Base-by-base conservation (phyloP, 257 asterid species). In the Hygrophila difformis region DNA sequence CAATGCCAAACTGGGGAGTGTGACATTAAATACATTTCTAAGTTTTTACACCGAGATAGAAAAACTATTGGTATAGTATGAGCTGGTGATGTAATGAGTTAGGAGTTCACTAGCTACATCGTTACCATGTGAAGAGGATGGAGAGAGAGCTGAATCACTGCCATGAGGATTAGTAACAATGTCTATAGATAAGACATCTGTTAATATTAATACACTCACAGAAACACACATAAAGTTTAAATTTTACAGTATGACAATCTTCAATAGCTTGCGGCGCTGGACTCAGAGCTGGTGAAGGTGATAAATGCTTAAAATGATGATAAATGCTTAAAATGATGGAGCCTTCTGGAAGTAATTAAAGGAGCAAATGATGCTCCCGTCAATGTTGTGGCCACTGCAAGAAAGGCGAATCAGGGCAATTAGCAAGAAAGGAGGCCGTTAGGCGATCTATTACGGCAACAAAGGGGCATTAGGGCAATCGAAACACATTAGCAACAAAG, bases 91-190 rank as follows among this genome's bases (percentile, higher is more conserved):
- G n/a, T n/a, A n/a, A n/a, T n/a, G n/a, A n/a, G 31, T 3, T 8
- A 26, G 4, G 31, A 93, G 94, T 65, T 91, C 61, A 39, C 94
- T 93, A 59, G 98, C 43, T 4, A 82, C 35, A 54, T 55, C 57
- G 66, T 72, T 44, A 38, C 36, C 52, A 60, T 68, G 42, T 34
- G 88, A 49, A 40, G 72, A 59, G 39, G 92, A 53, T 36, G 76
- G 49, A 1, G 78, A 62, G 47, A 82, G 61, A 52, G 46, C 75
- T 45, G 40, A 37, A 19, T 54, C 68, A 61, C 66, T 55, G 52
- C 61, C 69, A 62, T 64, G 31, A 33, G 87, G 82, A 69, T 75
- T 48, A 34, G 78, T 6, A 65, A 44, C 39, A n/a, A 78, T 79
- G 47, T 70, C 94, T 77, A 67, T 50, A 52, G 46, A 26, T 51